These are phyloP conservation scores for Earliella scabrosa DNA, from an alignment of 1,284 basidiomycete genomes.

Conservation along the genomic window DNA sequence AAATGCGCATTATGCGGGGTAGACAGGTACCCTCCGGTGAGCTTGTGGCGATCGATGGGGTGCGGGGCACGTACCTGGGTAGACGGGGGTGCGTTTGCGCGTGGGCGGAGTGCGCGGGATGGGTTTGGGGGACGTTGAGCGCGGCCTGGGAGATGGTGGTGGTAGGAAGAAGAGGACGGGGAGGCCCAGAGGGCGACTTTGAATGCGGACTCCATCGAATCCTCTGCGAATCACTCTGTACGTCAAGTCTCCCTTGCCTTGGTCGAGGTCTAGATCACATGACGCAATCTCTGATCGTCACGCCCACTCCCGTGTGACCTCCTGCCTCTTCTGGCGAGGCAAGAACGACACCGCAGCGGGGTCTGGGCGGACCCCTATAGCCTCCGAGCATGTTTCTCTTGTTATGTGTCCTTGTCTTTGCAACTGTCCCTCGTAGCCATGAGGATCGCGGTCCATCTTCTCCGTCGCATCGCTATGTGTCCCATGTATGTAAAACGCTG, in stretches of 20 bases:
- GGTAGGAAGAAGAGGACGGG: constrained; percentile 11
- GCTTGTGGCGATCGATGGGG: constrained; percentile 13
- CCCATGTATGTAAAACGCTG: constrained; percentile 9
- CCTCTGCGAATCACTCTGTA: constrained; percentile 20
- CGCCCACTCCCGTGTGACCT: constrained; percentile 6
- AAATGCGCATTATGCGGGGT: constrained; percentile 11
- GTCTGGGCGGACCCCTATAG: neutral
- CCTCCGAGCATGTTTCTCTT: neutral
- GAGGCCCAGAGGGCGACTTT: constrained; percentile 3
- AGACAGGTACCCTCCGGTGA: constrained; percentile 18
- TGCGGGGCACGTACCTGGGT: constrained; percentile 9
- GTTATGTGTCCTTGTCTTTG: neutral
- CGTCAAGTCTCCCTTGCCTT: constrained; percentile 26
- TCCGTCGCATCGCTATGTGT: neutral
- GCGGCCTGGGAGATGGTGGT: constrained; percentile 13
- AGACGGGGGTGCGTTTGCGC: neutral
- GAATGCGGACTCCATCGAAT: constrained; percentile 17
- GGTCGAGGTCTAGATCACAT: constrained; percentile 22
- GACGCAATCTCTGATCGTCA: constrained; percentile 18
- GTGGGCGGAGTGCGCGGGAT: neutral
- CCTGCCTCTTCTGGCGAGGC: constrained; percentile 6
- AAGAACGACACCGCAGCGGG: constrained; percentile 2
- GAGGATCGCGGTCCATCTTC: neutral
- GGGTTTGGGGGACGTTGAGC: neutral
- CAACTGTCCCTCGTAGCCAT: constrained; percentile 4